Evolutionary conservation across 1,284 basidiomycete genomes (phyloP).

Genomic region (Malassezia restricta): DNA sequence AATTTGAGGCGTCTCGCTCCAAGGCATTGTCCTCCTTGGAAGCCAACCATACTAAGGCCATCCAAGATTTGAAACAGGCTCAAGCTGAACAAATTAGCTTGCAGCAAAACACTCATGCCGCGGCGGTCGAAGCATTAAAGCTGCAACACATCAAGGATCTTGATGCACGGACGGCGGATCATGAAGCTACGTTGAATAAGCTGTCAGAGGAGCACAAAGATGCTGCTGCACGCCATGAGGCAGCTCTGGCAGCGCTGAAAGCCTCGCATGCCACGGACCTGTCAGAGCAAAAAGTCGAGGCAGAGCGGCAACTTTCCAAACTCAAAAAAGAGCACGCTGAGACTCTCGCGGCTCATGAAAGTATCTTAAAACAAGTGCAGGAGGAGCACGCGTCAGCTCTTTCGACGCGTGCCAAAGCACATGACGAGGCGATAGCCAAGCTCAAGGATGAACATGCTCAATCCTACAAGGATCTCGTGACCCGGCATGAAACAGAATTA

Average conservation of each 20-base stretch:
- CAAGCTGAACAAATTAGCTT: constrained; percentile 20
- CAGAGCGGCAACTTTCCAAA: background rate
- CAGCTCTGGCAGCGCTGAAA: background rate
- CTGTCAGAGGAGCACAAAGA: constrained; percentile 3
- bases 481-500: background rate
- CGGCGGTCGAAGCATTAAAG: background rate
- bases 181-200: background rate
- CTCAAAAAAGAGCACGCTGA: background rate
- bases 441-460: background rate
- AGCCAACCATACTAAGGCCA: background rate
- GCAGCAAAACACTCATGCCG: constrained; percentile 2
- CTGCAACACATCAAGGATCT: background rate
- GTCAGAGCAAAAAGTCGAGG: background rate
- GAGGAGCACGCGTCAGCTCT: background rate
- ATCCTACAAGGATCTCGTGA: too few species aligned
- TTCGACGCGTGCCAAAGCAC: background rate
- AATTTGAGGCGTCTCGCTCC: background rate
- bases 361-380: background rate
- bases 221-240: background rate
- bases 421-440: background rate
- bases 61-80: background rate
- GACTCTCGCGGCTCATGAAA: background rate
- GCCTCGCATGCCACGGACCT: background rate
- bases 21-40: background rate
- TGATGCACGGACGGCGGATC: background rate